Evolutionary conservation across 169 alveolate genomes (phyloP).

Genomic region (Sarcocystis neurona): DNA sequence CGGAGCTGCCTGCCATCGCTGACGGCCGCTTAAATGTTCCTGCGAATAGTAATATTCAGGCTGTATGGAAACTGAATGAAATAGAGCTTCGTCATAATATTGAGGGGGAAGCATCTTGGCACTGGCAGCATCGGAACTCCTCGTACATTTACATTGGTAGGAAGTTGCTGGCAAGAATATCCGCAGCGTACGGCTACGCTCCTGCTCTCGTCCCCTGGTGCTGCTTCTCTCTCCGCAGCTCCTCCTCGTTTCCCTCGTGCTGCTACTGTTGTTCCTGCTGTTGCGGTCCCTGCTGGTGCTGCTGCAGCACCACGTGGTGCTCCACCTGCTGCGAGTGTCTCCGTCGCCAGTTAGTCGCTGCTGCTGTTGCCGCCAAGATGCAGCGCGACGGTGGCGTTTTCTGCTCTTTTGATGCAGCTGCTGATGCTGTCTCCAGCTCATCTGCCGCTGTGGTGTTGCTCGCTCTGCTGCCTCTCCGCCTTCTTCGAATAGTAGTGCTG

Average conservation of each 20-base stretch:
- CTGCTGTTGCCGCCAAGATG: no score
- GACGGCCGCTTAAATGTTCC: conserved; percentile 26
- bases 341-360: no score
- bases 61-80: conserved; percentile 70
- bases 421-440: no score
- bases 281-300: not conserved
- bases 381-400: no score
- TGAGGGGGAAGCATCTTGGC: conserved; percentile 81
- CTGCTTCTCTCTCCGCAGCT: not conserved
- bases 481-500: no score
- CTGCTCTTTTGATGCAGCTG: no score
- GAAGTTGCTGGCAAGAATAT: not conserved
- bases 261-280: not conserved
- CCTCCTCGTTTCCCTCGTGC: not conserved
- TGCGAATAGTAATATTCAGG: conserved; percentile 34
- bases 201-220: no score
- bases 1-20: no score
- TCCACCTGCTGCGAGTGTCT: no score
- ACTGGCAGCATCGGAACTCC: conserved; percentile 59
- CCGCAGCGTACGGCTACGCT: not conserved
- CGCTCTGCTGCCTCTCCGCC: no score
- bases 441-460: no score
- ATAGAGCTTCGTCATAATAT: conserved; percentile 76
- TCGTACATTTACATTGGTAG: conserved; percentile 17
- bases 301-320: not conserved